These are phyloP conservation scores for Graphilbum ipis-grandicollis DNA, from an alignment of 2,329 filamentous ascomycete genomes.

Conservation along the genomic window DNA sequence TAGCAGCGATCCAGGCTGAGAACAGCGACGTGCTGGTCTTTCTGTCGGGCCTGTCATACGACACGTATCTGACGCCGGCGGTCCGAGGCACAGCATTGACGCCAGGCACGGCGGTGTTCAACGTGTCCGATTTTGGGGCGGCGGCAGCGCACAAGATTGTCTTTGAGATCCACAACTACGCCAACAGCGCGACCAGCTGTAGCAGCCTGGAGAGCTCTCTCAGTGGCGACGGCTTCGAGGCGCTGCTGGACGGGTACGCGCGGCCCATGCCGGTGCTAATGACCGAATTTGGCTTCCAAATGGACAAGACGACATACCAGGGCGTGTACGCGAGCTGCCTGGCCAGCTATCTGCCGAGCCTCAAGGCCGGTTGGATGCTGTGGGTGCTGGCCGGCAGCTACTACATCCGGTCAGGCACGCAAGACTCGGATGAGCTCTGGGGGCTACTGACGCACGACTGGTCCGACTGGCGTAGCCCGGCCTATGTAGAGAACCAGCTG, in stretches of 20 bases:
- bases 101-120: slow-evolving; percentile 26
- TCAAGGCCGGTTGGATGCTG: slow-evolving; percentile 37
- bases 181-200: slow-evolving; percentile 31
- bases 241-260: slow-evolving; percentile 21
- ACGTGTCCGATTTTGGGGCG: slow-evolving; percentile 23
- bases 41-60: slow-evolving; percentile 39
- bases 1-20: slow-evolving; percentile 29
- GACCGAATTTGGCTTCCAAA: slow-evolving; percentile 36
- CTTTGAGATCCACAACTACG: slow-evolving; percentile 44
- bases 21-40: slow-evolving; percentile 38
- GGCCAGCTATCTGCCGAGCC: slow-evolving; percentile 26
- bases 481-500: slow-evolving; percentile 23
- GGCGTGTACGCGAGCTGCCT: slow-evolving; percentile 35
- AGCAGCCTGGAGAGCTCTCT: slow-evolving; percentile 25
- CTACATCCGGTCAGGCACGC: slow-evolving; percentile 32
- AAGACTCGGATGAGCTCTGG: slow-evolving; percentile 41
- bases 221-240: slow-evolving; percentile 33
- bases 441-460: slow-evolving; percentile 36
- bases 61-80: slow-evolving; percentile 34
- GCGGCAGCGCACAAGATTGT: slow-evolving; percentile 37
- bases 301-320: slow-evolving; percentile 27
- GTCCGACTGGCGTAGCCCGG: slow-evolving; percentile 28
- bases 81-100: slow-evolving; percentile 28
- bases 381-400: slow-evolving; percentile 44
- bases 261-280: slow-evolving; percentile 30